Percentiles rank a stretch among this genome's conserved stretches.
phyloP scores from a whole-genome alignment of 2,329 filamentous ascomycete genomes.

The Pseudogymnoascus sp. region DNA sequence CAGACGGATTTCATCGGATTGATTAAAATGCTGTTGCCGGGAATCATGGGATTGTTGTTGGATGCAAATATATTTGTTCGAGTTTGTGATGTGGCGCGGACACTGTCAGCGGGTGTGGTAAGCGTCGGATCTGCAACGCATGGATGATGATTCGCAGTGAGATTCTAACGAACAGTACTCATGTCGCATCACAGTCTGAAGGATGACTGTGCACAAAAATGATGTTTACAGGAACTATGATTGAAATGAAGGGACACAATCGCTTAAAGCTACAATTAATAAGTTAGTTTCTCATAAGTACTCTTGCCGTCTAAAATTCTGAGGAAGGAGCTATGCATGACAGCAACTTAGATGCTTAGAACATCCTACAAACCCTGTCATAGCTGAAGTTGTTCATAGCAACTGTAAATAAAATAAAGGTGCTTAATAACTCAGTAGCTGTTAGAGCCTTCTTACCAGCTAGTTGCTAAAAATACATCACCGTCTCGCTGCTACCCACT shows the following conservation, averaged over 20 bases:
- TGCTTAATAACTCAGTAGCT: not conserved
- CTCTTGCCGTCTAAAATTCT: too few relatives aligned
- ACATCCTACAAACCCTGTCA: not conserved
- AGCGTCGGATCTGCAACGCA: not conserved
- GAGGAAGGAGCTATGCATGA: too few relatives aligned
- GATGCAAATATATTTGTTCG: not conserved
- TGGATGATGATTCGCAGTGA: not conserved
- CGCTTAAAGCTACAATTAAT: not conserved
- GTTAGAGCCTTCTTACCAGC: not conserved
- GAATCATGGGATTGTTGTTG: not conserved
- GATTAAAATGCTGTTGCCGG: not conserved
- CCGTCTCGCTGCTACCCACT: not conserved
- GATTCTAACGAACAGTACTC: not conserved
- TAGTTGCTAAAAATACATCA: not conserved
- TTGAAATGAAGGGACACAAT: not conserved
- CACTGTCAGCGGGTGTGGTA: not conserved
- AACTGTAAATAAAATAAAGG: constrained; percentile 8
- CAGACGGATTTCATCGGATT: constrained; percentile 11
- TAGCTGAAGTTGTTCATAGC: not conserved
- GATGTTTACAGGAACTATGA: not conserved
- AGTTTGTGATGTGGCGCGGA: not conserved
- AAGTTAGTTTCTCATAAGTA: not conserved
- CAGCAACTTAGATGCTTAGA: not conserved
- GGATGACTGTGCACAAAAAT: not conserved
- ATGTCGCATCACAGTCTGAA: not conserved